phyloP scores from a whole-genome alignment of 768 basidiomycete genomes.

The Candolleomyces efflorescens region DNA sequence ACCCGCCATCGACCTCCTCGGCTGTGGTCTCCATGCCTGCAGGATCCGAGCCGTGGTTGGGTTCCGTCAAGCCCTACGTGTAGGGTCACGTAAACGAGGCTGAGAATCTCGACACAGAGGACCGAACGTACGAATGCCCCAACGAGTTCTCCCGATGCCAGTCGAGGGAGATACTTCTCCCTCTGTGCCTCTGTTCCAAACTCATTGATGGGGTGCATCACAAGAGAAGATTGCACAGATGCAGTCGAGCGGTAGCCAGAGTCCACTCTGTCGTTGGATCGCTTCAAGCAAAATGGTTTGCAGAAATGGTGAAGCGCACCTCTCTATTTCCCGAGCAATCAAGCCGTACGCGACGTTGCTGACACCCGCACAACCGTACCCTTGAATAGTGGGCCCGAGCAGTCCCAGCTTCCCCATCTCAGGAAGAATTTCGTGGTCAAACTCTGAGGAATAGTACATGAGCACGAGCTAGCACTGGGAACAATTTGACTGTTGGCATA shows the following conservation, averaged over 20 bases:
- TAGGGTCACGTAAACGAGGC: not conserved
- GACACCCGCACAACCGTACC: slow-evolving; percentile 91
- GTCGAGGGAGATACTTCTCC: slow-evolving; percentile 80
- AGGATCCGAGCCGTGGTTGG: slow-evolving; percentile 96
- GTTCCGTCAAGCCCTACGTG: slow-evolving; percentile 85
- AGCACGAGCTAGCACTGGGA: not conserved
- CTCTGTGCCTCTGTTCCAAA: slow-evolving; percentile 91
- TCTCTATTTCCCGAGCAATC: slow-evolving; percentile 90
- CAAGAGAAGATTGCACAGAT: slow-evolving; percentile 93
- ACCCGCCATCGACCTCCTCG: slow-evolving; percentile 80
- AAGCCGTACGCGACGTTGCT: slow-evolving; percentile 92
- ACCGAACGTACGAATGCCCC: slow-evolving; percentile 85
- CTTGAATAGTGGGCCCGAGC: slow-evolving; percentile 87
- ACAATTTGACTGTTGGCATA: slow-evolving; percentile 22
- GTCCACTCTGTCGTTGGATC: slow-evolving; percentile 61
- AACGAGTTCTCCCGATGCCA: slow-evolving; percentile 82
- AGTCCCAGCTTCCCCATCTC: slow-evolving; percentile 94
- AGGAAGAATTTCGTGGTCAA: slow-evolving; percentile 68
- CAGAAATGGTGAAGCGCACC: slow-evolving; percentile 37
- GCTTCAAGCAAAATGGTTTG: not conserved
- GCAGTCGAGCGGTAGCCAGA: slow-evolving; percentile 95
- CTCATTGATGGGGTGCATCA: slow-evolving; percentile 91
- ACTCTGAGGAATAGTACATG: slow-evolving; percentile 42
- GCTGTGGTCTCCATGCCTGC: slow-evolving; percentile 97
- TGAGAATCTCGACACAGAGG: not conserved